phyloP scores from a whole-genome alignment of 768 basidiomycete species.

The Collybia nuda region DNA sequence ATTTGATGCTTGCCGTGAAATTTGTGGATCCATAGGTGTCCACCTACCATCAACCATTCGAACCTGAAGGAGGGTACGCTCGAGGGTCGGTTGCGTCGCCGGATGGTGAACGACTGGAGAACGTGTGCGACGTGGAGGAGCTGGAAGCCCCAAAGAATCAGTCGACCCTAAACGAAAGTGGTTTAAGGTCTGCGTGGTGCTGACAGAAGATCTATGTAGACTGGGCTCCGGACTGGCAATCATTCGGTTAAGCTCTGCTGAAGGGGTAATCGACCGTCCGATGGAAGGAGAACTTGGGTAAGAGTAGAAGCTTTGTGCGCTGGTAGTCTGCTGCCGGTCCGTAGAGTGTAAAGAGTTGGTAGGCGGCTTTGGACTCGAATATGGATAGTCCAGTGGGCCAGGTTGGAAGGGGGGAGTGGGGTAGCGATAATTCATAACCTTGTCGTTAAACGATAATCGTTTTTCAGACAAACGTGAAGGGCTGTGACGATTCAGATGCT shows the following conservation, averaged over 20 bases:
- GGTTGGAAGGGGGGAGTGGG: constrained; percentile 8
- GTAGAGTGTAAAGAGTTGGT: constrained; percentile 15
- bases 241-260: constrained; percentile 18
- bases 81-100: constrained; percentile 8
- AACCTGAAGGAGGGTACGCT: constrained; percentile 1
- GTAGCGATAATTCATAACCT: constrained; percentile 19
- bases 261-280: constrained; percentile 25
- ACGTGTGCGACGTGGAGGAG: constrained; percentile 32
- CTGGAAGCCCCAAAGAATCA: constrained; percentile 30
- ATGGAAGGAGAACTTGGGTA: constrained; percentile 19
- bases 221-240: constrained; percentile 20
- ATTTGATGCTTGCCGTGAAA: constrained; percentile 9
- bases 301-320: constrained; percentile 19
- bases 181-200: constrained; percentile 3
- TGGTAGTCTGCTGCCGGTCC: constrained; percentile 19
- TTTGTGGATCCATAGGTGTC: not conserved
- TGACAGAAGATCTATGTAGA: constrained; percentile 7
- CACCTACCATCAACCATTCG: constrained; percentile 6
- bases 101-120: constrained; percentile 16
- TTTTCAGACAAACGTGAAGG: constrained; percentile 4
- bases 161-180: constrained; percentile 24
- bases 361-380: constrained; percentile 7
- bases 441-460: constrained; percentile 15
- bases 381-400: constrained; percentile 6
- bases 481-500: constrained; percentile 15